phyloP scores from a whole-genome alignment of 148 eudicot genomes.

The Linanthus parryae region DNA sequence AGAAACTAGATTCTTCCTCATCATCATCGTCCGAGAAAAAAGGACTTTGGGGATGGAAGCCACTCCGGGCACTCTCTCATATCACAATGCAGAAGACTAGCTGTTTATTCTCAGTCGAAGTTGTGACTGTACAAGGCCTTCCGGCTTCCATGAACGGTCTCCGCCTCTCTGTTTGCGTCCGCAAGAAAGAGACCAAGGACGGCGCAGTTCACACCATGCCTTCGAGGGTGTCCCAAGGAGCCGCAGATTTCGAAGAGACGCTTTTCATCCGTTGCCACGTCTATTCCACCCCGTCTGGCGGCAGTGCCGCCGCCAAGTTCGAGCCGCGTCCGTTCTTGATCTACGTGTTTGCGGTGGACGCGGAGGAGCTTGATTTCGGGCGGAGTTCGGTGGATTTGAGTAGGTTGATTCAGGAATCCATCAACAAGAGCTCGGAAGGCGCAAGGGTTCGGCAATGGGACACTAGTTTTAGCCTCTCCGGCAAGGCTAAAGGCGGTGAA shows the following conservation, averaged over 20 bases:
- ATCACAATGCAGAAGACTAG: slow-evolving; percentile 87
- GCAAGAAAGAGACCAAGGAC: slow-evolving; percentile 85
- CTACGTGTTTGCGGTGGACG: slow-evolving; percentile 72
- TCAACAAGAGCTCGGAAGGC: slow-evolving; percentile 63
- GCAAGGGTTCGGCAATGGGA: slow-evolving; percentile 80
- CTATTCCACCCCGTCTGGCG: slow-evolving; percentile 47
- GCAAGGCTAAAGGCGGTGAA: slow-evolving; percentile 91
- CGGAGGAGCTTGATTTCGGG: slow-evolving; percentile 82
- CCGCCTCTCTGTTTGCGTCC: slow-evolving; percentile 68
- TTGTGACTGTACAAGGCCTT: slow-evolving; percentile 71
- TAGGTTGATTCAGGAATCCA: slow-evolving; percentile 65
- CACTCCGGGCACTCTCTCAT: slow-evolving; percentile 76
- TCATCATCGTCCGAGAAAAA: slow-evolving; percentile 39
- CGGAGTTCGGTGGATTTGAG: slow-evolving; percentile 67
- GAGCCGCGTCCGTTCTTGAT: slow-evolving; percentile 80
- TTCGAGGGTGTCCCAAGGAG: slow-evolving; percentile 80
- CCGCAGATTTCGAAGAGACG: slow-evolving; percentile 94
- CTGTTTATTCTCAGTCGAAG: slow-evolving; percentile 88
- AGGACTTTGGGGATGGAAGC: slow-evolving; percentile 97
- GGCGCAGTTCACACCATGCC: slow-evolving; percentile 97
- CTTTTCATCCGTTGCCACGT: slow-evolving; percentile 76
- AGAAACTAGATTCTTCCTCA: background rate
- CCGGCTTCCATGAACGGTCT: slow-evolving; percentile 92
- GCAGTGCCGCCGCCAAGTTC: slow-evolving; percentile 33
- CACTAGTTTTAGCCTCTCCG: slow-evolving; percentile 56